phyloP scores from a whole-genome alignment of 345 rosid genomes.

The Clarkia xantiana region DNA sequence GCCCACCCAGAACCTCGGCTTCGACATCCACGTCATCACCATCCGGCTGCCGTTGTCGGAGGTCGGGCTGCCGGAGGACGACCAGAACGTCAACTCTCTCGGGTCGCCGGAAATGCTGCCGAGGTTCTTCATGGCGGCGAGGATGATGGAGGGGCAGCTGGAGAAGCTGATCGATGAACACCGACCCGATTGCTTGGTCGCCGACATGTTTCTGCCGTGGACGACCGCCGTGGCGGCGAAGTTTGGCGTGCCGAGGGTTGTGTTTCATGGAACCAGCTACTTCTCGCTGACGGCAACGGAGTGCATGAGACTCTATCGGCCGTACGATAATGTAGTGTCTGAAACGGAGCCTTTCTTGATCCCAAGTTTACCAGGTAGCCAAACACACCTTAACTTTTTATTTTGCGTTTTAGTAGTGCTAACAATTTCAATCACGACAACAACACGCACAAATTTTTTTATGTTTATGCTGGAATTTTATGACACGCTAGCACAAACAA shows the following conservation, averaged over 20 bases:
- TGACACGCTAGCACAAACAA: no score
- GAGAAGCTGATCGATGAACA: constrained; percentile 11
- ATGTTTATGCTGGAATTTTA: no score
- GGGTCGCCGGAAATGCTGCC: background rate
- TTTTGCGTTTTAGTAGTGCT: no score
- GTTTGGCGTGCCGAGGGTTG: constrained; percentile 28
- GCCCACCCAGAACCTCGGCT: constrained; percentile 8
- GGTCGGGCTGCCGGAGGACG: constrained; percentile 33
- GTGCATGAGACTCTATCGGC: constrained; percentile 17
- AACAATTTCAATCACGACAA: no score
- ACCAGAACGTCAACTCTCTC: constrained; percentile 24
- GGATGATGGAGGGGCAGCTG: constrained; percentile 6
- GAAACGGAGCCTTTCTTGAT: constrained; percentile 20
- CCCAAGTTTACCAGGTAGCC: constrained; percentile 12
- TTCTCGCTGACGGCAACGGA: constrained; percentile 16
- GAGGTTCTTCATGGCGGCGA: background rate
- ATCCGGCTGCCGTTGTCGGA: constrained; percentile 28
- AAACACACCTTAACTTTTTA: no score
- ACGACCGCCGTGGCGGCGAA: constrained; percentile 23
- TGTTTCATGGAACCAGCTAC: constrained; percentile 32
- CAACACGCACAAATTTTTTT: no score
- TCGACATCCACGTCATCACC: constrained; percentile 15
- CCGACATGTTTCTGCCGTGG: constrained; percentile 49
- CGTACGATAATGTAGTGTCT: constrained; percentile 19
- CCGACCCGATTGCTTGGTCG: constrained; percentile 23